Conservation (phyloP, 257 asterid species). For the Thymus mandschuricus region DNA sequence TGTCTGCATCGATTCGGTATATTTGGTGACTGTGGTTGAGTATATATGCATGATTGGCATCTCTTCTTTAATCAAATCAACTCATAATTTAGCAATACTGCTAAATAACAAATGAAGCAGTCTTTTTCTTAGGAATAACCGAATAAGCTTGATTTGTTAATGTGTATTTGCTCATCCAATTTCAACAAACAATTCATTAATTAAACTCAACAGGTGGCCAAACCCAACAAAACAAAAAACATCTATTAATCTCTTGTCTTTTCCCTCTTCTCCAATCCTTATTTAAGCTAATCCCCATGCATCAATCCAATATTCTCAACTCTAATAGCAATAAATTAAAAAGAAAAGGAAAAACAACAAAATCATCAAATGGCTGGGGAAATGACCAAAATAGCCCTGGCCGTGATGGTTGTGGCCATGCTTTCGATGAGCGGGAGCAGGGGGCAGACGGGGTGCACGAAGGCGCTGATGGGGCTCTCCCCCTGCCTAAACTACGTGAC, state of each 20-base stretch:
- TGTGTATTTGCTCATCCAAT: slow-evolving; percentile 18
- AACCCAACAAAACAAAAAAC: slow-evolving; percentile 29
- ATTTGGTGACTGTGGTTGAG: not conserved
- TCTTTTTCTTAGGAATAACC: no score
- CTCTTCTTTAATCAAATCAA: not conserved
- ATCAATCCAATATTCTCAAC: no score
- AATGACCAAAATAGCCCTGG: slow-evolving; percentile 29
- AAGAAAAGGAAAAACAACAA: not conserved
- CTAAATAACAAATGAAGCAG: no score
- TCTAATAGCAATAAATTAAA: no score
- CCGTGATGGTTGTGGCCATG: slow-evolving; percentile 21
- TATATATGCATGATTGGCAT: not conserved
- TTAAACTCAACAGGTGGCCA: slow-evolving; percentile 37
- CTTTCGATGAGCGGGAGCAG: slow-evolving; percentile 20
- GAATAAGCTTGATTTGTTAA: not conserved
- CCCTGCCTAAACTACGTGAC: slow-evolving; percentile 59
- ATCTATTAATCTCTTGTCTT: not conserved
- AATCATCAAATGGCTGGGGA: slow-evolving; percentile 38
- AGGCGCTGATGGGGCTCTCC: slow-evolving; percentile 47
- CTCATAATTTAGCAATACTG: no score
- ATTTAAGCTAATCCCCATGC: slow-evolving; percentile 17
- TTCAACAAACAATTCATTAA: not conserved
- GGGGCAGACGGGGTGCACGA: slow-evolving; percentile 53
- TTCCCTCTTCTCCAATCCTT: slow-evolving; percentile 23
- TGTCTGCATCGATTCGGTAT: slow-evolving; percentile 7